Percentiles rank a stretch among this genome's conserved stretches.
Evolutionary conservation across 192 early-diverging fungal genomes (phyloP).

Genomic region (Chytriomyces sp.): DNA sequence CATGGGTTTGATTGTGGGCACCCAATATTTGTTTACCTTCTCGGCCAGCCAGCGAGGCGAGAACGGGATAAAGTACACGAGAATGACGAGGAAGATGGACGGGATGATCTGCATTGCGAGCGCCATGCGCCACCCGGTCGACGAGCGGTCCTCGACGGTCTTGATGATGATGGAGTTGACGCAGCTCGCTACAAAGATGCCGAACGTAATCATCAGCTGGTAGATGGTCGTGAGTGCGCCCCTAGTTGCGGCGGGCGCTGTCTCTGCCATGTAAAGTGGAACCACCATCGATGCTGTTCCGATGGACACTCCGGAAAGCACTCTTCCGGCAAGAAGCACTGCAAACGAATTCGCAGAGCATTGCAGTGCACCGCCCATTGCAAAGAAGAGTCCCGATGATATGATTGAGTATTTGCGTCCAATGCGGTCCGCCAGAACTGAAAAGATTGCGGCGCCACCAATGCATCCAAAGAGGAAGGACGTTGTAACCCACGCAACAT

Average conservation of each 20-base stretch:
- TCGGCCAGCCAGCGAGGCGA: constrained; percentile 67
- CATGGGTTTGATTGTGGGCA: too few species aligned
- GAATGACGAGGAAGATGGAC: constrained; percentile 66
- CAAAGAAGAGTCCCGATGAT: constrained; percentile 62
- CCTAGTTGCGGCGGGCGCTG: constrained; percentile 81
- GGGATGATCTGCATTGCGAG: constrained; percentile 83
- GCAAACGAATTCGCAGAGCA: constrained; percentile 54
- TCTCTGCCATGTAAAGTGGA: constrained; percentile 71
- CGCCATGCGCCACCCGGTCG: constrained; percentile 75
- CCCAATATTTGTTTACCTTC: too few species aligned
- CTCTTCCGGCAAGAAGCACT: constrained; percentile 78
- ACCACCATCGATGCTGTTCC: constrained; percentile 64
- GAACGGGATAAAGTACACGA: constrained; percentile 76
- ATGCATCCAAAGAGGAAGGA: constrained; percentile 29
- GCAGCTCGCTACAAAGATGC: constrained; percentile 53
- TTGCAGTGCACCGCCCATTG: constrained; percentile 77
- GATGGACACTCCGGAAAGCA: constrained; percentile 81
- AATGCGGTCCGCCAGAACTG: constrained; percentile 20
- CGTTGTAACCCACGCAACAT: constrained; percentile 7
- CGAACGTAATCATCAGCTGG: constrained; percentile 95
- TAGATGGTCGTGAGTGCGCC: constrained; percentile 70
- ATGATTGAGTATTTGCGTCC: constrained; percentile 31
- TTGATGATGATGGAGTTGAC: constrained; percentile 58
- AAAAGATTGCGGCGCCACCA: constrained; percentile 24
- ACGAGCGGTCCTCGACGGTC: constrained; percentile 35